A percentile compares a stretch with the other conserved stretches of the same genome.
phyloP scores from a whole-genome alignment of 2,329 filamentous ascomycete species.

The Pyrenochaeta sp. region DNA sequence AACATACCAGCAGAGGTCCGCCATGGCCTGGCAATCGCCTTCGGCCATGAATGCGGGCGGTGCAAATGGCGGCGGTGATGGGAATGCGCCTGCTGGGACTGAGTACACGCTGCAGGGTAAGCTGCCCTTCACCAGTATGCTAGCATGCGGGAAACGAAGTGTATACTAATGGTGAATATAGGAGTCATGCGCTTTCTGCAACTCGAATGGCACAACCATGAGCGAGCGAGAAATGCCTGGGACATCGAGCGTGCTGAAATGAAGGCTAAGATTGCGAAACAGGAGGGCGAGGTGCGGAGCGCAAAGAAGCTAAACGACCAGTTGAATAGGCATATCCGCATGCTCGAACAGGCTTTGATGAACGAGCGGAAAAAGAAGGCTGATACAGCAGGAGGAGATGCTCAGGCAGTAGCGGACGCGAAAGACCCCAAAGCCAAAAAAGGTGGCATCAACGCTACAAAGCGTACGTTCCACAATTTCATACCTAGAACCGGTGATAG shows the following conservation, averaged over 20 bases:
- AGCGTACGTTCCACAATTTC: constrained; percentile 30
- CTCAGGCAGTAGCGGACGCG: constrained; percentile 55
- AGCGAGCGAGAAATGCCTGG: constrained; percentile 97
- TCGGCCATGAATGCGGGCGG: constrained; percentile 68
- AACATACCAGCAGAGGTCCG: constrained; percentile 32
- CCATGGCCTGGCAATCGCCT: constrained; percentile 76
- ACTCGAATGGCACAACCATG: constrained; percentile 98
- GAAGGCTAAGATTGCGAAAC: constrained; percentile 93
- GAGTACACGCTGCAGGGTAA: constrained; percentile 77
- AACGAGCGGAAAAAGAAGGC: constrained; percentile 78
- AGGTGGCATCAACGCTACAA: constrained; percentile 30
- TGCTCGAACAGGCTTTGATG: constrained; percentile 88
- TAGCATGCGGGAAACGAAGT: constrained; percentile 5
- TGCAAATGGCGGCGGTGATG: constrained; percentile 58
- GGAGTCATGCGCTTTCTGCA: constrained; percentile 99
- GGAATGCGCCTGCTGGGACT: constrained; percentile 66
- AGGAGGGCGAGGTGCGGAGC: constrained; percentile 88
- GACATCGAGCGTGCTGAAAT: constrained; percentile 99
- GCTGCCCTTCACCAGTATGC: constrained; percentile 10
- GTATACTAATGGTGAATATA: constrained; percentile 49
- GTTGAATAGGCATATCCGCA: constrained; percentile 86
- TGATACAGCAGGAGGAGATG: constrained; percentile 60
- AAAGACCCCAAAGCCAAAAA: constrained; percentile 48
- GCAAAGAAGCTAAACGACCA: constrained; percentile 89
- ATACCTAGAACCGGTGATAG: background rate